Evolutionary conservation across 1,139 yeast genomes (phyloP).

Genomic region (Taiozyma onychis): DNA sequence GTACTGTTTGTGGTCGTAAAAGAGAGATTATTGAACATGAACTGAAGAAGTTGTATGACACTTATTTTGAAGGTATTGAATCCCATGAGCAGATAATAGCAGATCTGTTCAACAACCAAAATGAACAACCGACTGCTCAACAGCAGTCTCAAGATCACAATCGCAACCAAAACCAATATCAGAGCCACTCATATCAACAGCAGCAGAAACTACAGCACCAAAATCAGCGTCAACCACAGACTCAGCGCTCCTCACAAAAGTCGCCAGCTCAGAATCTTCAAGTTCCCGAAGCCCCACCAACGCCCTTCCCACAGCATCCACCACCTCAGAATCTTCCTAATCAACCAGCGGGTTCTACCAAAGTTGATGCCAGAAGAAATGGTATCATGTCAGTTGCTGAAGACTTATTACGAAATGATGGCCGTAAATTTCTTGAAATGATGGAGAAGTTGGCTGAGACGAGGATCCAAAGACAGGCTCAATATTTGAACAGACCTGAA

Average conservation of each 20-base stretch:
- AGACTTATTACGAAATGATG: conserved; percentile 69
- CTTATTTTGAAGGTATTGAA: conserved; percentile 31
- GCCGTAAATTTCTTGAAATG: conserved; percentile 67
- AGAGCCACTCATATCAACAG: not conserved
- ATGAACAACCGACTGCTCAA: not conserved
- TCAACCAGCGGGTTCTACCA: conserved; percentile 1
- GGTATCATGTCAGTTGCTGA: conserved; percentile 65
- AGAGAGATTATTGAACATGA: conserved; percentile 72
- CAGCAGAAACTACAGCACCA: conserved; percentile 2
- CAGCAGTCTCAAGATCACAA: conserved; percentile 4
- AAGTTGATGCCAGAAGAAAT: conserved; percentile 10
- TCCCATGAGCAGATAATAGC: conserved; percentile 14
- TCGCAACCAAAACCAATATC: conserved; percentile 2
- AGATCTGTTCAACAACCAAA: conserved; percentile 14
- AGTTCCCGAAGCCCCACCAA: not conserved
- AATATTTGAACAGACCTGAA: conserved; percentile 17
- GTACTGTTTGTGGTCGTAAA: conserved; percentile 77
- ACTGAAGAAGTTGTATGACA: conserved; percentile 66
- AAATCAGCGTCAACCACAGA: conserved; percentile 1
- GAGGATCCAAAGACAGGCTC: conserved; percentile 20
- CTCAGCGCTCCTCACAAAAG: not conserved
- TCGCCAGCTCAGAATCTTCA: conserved; percentile 2
- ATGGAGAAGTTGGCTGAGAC: conserved; percentile 64
- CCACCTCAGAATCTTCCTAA: not conserved
- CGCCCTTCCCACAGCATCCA: conserved; percentile 1